These are phyloP conservation scores for Verticillium dahliae DNA, from an alignment of 2,329 filamentous ascomycete species.

Conservation along the genomic window DNA sequence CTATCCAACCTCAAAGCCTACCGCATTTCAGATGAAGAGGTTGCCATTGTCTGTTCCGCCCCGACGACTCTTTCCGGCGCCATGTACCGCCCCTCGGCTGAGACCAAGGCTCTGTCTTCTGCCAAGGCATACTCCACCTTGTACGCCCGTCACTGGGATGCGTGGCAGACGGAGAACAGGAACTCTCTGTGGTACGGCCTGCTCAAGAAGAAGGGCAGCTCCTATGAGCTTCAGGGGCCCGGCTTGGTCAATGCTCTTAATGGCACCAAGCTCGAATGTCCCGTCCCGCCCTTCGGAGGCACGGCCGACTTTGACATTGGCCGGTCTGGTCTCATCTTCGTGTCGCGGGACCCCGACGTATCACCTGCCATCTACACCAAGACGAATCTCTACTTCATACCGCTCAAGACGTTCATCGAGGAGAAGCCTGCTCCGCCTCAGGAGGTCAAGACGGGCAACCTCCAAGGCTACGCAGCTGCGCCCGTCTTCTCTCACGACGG, in stretches of 20 bases:
- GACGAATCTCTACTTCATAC: slow-evolving; percentile 70
- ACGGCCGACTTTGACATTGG: slow-evolving; percentile 74
- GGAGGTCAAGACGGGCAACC: slow-evolving; percentile 47
- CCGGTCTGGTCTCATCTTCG: slow-evolving; percentile 59
- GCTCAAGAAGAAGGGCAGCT: slow-evolving; percentile 36
- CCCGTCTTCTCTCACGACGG: slow-evolving; percentile 73
- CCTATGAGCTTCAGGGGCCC: slow-evolving; percentile 33
- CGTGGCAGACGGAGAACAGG: slow-evolving; percentile 62
- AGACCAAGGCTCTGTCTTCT: slow-evolving; percentile 52
- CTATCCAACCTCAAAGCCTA: slow-evolving; percentile 55
- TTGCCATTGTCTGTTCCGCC: slow-evolving; percentile 55
- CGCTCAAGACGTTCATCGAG: slow-evolving; percentile 55
- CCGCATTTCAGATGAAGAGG: slow-evolving; percentile 37
- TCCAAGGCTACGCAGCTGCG: slow-evolving; percentile 57
- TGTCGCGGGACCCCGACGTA: slow-evolving; percentile 66
- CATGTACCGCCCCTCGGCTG: slow-evolving; percentile 59
- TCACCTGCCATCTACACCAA: slow-evolving; percentile 73
- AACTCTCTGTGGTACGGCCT: slow-evolving; percentile 69
- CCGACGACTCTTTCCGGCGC: slow-evolving; percentile 62
- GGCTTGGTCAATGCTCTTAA: slow-evolving; percentile 59
- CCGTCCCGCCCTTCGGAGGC: slow-evolving; percentile 73
- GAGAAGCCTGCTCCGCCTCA: slow-evolving; percentile 40
- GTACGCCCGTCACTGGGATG: slow-evolving; percentile 79
- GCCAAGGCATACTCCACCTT: slow-evolving; percentile 68
- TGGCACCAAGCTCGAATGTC: slow-evolving; percentile 54